phyloP scores from a whole-genome alignment of 2,329 filamentous ascomycete species.

The Bipolaris cookei region DNA sequence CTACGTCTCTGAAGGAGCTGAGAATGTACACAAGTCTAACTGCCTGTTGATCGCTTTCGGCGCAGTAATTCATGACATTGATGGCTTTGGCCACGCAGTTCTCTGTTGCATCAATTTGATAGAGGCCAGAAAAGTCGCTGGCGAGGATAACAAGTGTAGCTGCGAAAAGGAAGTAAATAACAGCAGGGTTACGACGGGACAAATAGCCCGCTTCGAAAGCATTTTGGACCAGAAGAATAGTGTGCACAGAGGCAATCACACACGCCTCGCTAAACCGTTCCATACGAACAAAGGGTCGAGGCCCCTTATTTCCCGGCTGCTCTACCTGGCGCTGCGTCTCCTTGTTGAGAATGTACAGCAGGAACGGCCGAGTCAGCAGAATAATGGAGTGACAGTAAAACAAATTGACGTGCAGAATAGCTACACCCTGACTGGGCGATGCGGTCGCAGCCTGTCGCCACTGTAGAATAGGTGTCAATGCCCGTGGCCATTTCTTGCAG shows the following conservation, averaged over 20 bases:
- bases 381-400: slow-evolving; percentile 68
- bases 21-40: slow-evolving; percentile 49
- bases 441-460: slow-evolving; percentile 57
- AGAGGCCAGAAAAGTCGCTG: slow-evolving; percentile 50
- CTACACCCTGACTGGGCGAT: slow-evolving; percentile 60
- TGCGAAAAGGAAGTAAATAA: slow-evolving; percentile 53
- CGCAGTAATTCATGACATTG: slow-evolving; percentile 51
- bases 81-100: slow-evolving; percentile 48
- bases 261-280: slow-evolving; percentile 56
- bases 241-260: slow-evolving; percentile 52
- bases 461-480: slow-evolving; percentile 57
- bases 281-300: slow-evolving; percentile 51
- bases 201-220: slow-evolving; percentile 52
- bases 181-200: slow-evolving; percentile 48
- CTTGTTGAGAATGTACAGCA: slow-evolving; percentile 62
- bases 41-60: slow-evolving; percentile 51
- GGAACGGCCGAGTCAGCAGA: slow-evolving; percentile 69
- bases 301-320: slow-evolving; percentile 34
- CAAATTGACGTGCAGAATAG: slow-evolving; percentile 67
- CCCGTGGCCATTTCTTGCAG: slow-evolving; percentile 60
- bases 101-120: slow-evolving; percentile 43
- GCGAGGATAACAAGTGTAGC: slow-evolving; percentile 50
- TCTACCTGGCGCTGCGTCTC: slow-evolving; percentile 48
- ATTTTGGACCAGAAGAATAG: slow-evolving; percentile 49
- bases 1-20: slow-evolving; percentile 48